phyloP scores from a whole-genome alignment of 495 filamentous ascomycete genomes.

The Chaetomidium leptoderma region DNA sequence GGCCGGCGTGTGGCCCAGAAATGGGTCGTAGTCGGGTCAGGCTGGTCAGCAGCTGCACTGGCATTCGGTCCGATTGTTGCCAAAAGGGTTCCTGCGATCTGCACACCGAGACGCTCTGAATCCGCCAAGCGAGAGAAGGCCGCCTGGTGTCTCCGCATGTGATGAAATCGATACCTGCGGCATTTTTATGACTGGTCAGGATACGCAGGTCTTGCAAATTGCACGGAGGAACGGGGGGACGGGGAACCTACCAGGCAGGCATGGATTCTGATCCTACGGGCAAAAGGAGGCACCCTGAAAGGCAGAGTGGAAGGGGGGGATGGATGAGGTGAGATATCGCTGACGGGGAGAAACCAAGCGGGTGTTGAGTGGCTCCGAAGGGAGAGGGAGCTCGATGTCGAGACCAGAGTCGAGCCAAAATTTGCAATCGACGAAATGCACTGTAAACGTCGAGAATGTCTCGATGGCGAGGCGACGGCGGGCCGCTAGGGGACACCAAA shows the following conservation, averaged over 20 bases:
- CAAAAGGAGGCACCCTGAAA: not conserved
- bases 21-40: conserved; percentile 14
- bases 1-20: conserved; percentile 7
- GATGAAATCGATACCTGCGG: conserved; percentile 15
- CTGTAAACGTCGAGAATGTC: not conserved
- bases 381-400: not conserved
- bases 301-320: not conserved
- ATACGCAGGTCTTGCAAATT: not conserved
- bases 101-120: conserved; percentile 11
- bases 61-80: conserved; percentile 17
- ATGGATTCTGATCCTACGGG: not conserved
- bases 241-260: not conserved
- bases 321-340: not conserved
- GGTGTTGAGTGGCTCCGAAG: not conserved
- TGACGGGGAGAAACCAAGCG: not conserved
- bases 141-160: not conserved
- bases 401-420: not conserved
- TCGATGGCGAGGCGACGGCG: too few species aligned
- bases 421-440: not conserved
- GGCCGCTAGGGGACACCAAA: too few species aligned
- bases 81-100: conserved; percentile 11
- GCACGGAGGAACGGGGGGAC: not conserved
- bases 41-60: conserved; percentile 7
- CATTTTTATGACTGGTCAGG: conserved; percentile 17
- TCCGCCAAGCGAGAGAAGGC: conserved; percentile 7